Evolutionary conservation across 345 rosid species (phyloP).

Genomic region (Barbarea vulgaris): DNA sequence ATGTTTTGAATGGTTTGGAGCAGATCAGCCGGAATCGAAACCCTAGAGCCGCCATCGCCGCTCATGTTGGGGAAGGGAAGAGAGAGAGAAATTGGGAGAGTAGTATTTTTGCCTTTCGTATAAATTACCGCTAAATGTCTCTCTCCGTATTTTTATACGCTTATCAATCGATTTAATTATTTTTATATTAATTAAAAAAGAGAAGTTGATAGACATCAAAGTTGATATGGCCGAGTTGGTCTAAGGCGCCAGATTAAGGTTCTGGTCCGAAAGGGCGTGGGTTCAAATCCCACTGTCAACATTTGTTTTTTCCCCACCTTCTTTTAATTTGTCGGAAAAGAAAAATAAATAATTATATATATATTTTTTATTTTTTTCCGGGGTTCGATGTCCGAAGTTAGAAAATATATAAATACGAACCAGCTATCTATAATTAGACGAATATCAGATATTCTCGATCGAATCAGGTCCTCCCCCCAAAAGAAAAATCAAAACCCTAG

Average conservation of each 20-base stretch:
- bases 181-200: too few species aligned
- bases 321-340: background rate
- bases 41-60: constrained; percentile 55
- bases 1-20: constrained; percentile 63
- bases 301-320: background rate
- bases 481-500: constrained; percentile 23
- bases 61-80: constrained; percentile 43
- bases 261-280: constrained; percentile 99
- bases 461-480: background rate
- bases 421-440: background rate
- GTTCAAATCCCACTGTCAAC: constrained; percentile 98
- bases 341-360: too few species aligned
- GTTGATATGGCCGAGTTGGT: constrained; percentile 99
- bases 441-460: background rate
- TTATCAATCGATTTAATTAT: background rate
- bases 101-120: constrained; percentile 5
- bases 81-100: background rate
- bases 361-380: background rate
- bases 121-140: constrained; percentile 1
- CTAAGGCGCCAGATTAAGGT: constrained; percentile 99
- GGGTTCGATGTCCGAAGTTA: background rate
- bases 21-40: constrained; percentile 59
- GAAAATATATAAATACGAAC: background rate
- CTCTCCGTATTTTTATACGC: constrained; percentile 16
- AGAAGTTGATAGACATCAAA: too few species aligned